phyloP scores from a whole-genome alignment of 176 grass and related monocot species.

The Rhynchospora breviuscula region DNA sequence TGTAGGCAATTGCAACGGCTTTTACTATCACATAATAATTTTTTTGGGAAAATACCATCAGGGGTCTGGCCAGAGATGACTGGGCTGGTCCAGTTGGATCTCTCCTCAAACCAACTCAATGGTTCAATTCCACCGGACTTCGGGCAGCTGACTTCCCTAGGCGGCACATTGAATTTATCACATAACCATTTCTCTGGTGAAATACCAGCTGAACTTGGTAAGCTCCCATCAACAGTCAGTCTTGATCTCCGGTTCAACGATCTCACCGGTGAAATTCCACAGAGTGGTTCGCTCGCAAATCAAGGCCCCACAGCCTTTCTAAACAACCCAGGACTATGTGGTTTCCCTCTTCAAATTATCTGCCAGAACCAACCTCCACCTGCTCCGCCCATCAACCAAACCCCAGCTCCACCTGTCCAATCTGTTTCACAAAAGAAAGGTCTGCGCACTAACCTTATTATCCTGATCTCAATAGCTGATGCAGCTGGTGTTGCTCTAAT shows the following conservation, averaged over 20 bases:
- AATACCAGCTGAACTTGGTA: conserved; percentile 47
- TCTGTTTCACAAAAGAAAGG: conserved; percentile 20
- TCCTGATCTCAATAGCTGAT: conserved; percentile 60
- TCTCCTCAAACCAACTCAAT: conserved; percentile 53
- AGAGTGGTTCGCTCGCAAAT: conserved; percentile 57
- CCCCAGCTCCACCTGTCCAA: neutral
- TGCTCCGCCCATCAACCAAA: neutral
- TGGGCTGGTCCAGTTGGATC: conserved; percentile 58
- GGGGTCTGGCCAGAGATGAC: conserved; percentile 46
- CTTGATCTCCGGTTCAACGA: conserved; percentile 83
- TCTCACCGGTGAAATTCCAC: conserved; percentile 86
- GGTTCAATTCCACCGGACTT: conserved; percentile 54
- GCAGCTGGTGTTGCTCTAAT: conserved; percentile 60
- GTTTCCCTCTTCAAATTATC: conserved; percentile 76
- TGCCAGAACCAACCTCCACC: conserved; percentile 43
- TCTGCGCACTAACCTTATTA: conserved; percentile 40
- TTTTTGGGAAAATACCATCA: conserved; percentile 38
- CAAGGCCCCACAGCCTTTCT: conserved; percentile 80
- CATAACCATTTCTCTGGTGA: conserved; percentile 54
- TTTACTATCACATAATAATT: conserved; percentile 26
- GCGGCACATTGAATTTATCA: conserved; percentile 66
- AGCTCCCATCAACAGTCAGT: conserved; percentile 55
- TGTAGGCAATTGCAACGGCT: conserved; percentile 59
- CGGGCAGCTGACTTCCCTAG: conserved; percentile 45
- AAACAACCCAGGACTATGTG: conserved; percentile 62